phyloP scores from a whole-genome alignment of 495 filamentous ascomycete species.

The Mycothermus thermophilus region DNA sequence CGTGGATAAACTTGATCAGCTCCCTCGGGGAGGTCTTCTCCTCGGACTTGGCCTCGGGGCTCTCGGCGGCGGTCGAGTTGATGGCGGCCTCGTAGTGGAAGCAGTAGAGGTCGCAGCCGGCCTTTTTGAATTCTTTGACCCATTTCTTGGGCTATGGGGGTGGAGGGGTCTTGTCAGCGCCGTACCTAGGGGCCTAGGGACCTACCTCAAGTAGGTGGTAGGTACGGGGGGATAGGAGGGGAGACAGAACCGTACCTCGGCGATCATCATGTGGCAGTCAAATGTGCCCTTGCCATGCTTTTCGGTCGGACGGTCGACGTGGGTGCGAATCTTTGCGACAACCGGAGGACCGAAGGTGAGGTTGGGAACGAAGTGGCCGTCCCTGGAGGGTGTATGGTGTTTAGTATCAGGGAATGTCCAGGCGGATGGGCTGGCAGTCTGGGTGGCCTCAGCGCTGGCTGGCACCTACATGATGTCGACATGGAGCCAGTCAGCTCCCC shows the following conservation, averaged over 20 bases:
- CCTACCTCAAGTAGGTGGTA: no score
- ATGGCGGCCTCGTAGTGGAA: slow-evolving; percentile 99
- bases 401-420: background rate
- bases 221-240: no score
- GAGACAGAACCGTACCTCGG: slow-evolving; percentile 49
- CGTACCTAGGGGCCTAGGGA: no score
- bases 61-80: slow-evolving; percentile 62
- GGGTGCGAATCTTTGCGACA: slow-evolving; percentile 77
- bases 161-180: no score
- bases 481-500: slow-evolving; percentile 82
- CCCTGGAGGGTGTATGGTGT: slow-evolving; percentile 24
- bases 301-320: slow-evolving; percentile 47
- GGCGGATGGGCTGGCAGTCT: background rate
- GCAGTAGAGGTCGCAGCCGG: slow-evolving; percentile 95
- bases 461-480: slow-evolving; percentile 66
- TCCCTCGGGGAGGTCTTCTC: slow-evolving; percentile 63
- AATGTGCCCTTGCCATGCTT: slow-evolving; percentile 71
- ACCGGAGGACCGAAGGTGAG: slow-evolving; percentile 92
- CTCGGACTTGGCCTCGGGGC: slow-evolving; percentile 51
- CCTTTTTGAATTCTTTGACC: slow-evolving; percentile 85
- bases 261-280: slow-evolving; percentile 99
- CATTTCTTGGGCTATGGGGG: slow-evolving; percentile 75
- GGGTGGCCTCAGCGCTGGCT: no score
- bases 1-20: slow-evolving; percentile 81
- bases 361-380: slow-evolving; percentile 96